Evolutionary conservation across 495 filamentous ascomycete genomes (phyloP), one percentile per base, ranked within the genome.

Genomic region (Cryomyces antarcticus): DNA sequence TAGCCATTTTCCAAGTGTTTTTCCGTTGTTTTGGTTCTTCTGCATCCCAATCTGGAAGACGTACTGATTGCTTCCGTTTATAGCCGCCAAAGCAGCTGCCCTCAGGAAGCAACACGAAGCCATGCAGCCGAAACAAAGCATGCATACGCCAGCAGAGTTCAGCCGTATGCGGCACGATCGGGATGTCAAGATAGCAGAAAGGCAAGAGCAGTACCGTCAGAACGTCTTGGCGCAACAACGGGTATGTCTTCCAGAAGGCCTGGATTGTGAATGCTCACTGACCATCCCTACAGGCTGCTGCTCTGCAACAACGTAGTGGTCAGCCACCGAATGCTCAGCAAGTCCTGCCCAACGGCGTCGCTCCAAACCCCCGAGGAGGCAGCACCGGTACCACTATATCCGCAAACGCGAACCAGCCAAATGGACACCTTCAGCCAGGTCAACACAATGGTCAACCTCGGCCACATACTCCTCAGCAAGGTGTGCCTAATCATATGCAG

Each of bases 141-240:
- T 72, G 27, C 67, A 81, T 40, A 87, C 87, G 0, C 87, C 89
- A 0, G 75, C 82, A 49, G 82, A 93, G 41, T 88, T 93, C 52
- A 93, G 85, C 53, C 71, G 82, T 29, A 67, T 93, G 52, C 85
- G 88, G 56, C 74, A 78, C 56, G 86, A 95, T 44, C 73, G 79
- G 30, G 87, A 95, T 44, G 59, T 81, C 50, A 81, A 82, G 46
- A 57, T 82, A 37, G 70, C 72, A 36, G 83, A 93, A 61, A 72
- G 75, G 50, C 75, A 83, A 60, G 70, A 74, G 48, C 65, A 72
- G 29, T 73, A 80, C 46, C 71, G 75, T 24, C 62, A 71, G 58
- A 62, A 10, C 12, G 12, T 36, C 33, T 9, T 71, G 42, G 66
- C 69, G 37, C 63, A 68, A 43, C 69, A 73, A 53, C 70, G 72